phyloP scores from a whole-genome alignment of 768 basidiomycete species.

The Sarcodon aspratus region DNA sequence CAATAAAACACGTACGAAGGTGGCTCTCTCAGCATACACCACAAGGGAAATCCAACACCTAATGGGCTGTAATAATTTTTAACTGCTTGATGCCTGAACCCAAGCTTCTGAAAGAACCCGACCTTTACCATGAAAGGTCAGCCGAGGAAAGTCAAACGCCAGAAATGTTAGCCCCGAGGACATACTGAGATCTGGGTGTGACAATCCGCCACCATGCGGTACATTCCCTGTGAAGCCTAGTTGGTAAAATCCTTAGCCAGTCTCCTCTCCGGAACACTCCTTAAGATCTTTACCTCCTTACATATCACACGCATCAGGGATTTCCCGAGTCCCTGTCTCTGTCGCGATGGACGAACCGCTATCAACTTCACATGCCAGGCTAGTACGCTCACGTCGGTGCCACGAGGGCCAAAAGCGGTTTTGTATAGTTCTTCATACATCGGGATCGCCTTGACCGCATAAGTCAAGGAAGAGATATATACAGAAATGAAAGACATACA shows the following conservation, averaged over 20 bases:
- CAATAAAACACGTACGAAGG: background rate
- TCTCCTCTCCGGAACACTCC: background rate
- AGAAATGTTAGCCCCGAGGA: background rate
- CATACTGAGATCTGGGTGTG: background rate
- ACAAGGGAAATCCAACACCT: slow-evolving; percentile 11
- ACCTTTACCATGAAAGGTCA: slow-evolving; percentile 2
- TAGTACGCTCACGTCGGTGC: slow-evolving; percentile 4
- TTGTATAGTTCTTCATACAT: slow-evolving; percentile 10
- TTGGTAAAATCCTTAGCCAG: background rate
- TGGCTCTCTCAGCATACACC: slow-evolving; percentile 10
- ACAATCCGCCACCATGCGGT: background rate
- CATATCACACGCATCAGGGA: slow-evolving; percentile 4
- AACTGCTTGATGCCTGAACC: slow-evolving; percentile 8
- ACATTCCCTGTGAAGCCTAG: background rate
- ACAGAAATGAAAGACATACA: background rate
- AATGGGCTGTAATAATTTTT: slow-evolving; percentile 10
- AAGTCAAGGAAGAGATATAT: background rate
- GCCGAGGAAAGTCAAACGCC: background rate
- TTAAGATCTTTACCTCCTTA: slow-evolving; percentile 4
- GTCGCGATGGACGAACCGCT: slow-evolving; percentile 8
- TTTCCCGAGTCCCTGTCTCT: slow-evolving; percentile 8
- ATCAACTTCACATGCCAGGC: slow-evolving; percentile 9
- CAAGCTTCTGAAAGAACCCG: slow-evolving; percentile 8
- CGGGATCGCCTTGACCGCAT: background rate
- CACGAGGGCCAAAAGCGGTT: slow-evolving; percentile 2